Evolutionary conservation across 305 asterid genomes (phyloP).

Genomic region (Solanum hybrid): DNA sequence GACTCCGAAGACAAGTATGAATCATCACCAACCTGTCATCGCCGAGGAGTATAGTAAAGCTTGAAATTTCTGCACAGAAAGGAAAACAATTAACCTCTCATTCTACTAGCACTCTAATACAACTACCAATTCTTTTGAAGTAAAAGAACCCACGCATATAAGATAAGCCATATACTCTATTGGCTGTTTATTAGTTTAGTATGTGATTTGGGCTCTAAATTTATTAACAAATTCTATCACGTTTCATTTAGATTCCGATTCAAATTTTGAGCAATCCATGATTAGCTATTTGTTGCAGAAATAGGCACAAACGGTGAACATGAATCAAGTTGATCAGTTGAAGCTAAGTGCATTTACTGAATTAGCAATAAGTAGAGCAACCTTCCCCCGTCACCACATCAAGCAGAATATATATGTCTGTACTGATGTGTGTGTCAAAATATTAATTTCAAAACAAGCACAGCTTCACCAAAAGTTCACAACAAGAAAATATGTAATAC

Average conservation of each 20-base stretch:
- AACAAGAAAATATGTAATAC: background rate
- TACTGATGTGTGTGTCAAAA: background rate
- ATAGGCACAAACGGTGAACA: background rate
- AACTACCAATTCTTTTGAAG: background rate
- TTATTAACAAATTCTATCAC: background rate
- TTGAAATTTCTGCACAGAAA: conserved; percentile 52
- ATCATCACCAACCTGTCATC: conserved; percentile 44
- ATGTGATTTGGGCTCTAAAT: background rate
- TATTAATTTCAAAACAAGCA: background rate
- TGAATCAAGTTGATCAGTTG: background rate
- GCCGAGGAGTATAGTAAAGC: conserved; percentile 41
- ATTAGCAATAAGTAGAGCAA: background rate
- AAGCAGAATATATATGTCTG: background rate
- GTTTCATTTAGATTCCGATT: background rate
- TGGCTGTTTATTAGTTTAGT: background rate
- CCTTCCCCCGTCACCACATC: background rate
- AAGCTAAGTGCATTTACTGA: background rate
- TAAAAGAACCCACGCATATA: background rate
- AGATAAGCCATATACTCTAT: background rate
- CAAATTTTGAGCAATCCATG: background rate
- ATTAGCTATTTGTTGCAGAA: background rate
- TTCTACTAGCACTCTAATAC: background rate
- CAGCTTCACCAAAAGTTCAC: background rate
- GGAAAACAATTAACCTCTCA: background rate
- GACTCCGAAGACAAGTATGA: background rate